Conservation (phyloP, 2,329 filamentous ascomycete species). For the Ceratocystiopsis brevicomis region DNA sequence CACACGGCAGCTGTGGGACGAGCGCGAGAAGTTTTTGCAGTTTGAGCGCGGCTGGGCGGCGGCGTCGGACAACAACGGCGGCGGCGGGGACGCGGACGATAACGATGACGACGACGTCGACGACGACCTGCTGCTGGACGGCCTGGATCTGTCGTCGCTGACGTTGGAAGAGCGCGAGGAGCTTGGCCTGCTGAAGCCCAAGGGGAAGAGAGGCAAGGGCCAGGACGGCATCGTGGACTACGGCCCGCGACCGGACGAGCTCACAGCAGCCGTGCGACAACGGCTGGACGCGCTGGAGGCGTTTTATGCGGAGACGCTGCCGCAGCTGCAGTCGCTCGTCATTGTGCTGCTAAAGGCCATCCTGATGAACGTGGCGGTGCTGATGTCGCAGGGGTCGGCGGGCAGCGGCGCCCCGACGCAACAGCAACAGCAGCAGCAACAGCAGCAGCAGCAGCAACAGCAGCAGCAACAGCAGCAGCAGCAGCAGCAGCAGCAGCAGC, state of each 20-base stretch:
- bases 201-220: neutral
- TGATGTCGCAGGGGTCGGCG: constrained; percentile 41
- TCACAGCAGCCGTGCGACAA: constrained; percentile 37
- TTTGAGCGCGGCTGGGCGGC: constrained; percentile 79
- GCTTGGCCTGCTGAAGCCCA: constrained; percentile 24
- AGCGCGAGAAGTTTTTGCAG: constrained; percentile 76
- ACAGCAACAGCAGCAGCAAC: no score
- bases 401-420: no score
- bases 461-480: no score
- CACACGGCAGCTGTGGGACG: constrained; percentile 86
- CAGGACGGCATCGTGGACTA: constrained; percentile 21
- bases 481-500: no score
- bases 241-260: constrained; percentile 27
- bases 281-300: constrained; percentile 56
- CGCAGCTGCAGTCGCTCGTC: constrained; percentile 77
- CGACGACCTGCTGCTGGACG: constrained; percentile 22
- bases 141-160: constrained; percentile 19
- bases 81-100: neutral
- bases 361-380: constrained; percentile 69
- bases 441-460: no score
- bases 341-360: constrained; percentile 86
- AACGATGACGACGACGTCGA: constrained; percentile 5
- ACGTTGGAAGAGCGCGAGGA: constrained; percentile 26
- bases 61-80: constrained; percentile 4
- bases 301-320: constrained; percentile 67